Base-by-base conservation (phyloP, 2,329 filamentous ascomycete species). In the Talaromyces sp. region DNA sequence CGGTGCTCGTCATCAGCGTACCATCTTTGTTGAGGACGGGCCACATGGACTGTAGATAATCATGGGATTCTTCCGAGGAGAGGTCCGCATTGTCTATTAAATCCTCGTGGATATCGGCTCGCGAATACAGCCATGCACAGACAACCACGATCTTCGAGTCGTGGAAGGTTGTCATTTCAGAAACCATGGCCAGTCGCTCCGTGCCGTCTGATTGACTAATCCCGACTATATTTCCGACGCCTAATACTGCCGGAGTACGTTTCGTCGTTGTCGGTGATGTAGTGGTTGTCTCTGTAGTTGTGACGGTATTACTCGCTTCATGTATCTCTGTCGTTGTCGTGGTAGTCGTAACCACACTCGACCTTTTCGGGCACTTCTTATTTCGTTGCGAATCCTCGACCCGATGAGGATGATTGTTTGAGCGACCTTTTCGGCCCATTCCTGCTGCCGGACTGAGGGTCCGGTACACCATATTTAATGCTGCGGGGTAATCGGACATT, bases 111-210 rank as follows among this genome's bases (percentile, higher is more conserved):
- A 65, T 59, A 5, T 65, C 64, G n/a, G 31, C 53, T 15, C 64
- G 59, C 10, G 38, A 59, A 36, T 58, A 65, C 1, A 65, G 51
- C 64, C 64, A 65, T 36, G 54, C 64, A 25, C 64, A 65, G 7
- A 65, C 64, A 19, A 63, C 40, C 5, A 60, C 64, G 13, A 62
- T 58, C 38, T 59, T 54, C 3, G 53, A 31, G 25, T 65, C 59
- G 43, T 65, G 64, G 43, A 62, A 65, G 2, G 59, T 34, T 7
- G 58, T 62, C 54, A 58, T 45, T 25, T 65, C 64, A 1, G 59
- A 65, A 17, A 65, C 49, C 19, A 62, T 58, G 13, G 64, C 64
- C 13, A 65, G 49, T 58, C 38, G 38, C 11, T 58, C 43, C 3
- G 40, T 34, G 1, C 59, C 64, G 31, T 63, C 59, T 7, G 51